These are phyloP conservation scores for Lachancea dasiensis DNA, from an alignment of 805 yeast species.

Conservation along the genomic window DNA sequence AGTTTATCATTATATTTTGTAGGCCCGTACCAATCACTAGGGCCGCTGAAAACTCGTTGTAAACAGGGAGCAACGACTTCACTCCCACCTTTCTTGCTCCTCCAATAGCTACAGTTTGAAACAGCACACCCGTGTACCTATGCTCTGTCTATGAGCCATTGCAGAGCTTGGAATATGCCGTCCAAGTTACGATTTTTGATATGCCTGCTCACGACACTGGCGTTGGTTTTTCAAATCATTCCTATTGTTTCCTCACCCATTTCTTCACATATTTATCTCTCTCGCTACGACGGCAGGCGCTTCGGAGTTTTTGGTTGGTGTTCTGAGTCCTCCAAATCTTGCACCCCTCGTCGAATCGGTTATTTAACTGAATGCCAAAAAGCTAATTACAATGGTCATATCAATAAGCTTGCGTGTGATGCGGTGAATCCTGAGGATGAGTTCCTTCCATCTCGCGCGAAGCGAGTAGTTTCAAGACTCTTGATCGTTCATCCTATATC, in stretches of 20 bases:
- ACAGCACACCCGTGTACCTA: not conserved
- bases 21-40: too few species aligned
- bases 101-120: too few species aligned
- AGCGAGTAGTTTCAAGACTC: conserved; percentile 52
- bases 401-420: not conserved
- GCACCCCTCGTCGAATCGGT: conserved; percentile 21
- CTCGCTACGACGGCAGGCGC: conserved; percentile 42
- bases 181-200: conserved; percentile 3
- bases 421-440: conserved; percentile 23
- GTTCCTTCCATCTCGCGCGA: conserved; percentile 52
- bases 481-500: conserved; percentile 65
- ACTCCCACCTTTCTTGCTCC: too few species aligned
- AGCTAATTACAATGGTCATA: not conserved
- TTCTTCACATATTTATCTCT: conserved; percentile 42
- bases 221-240: conserved; percentile 52
- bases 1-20: too few species aligned
- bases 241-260: conserved; percentile 60
- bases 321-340: conserved; percentile 15
- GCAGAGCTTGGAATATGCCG: conserved; percentile 3
- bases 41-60: too few species aligned
- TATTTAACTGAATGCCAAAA: conserved; percentile 10
- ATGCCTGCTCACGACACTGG: conserved; percentile 37
- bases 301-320: conserved; percentile 76
- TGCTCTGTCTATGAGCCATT: not conserved
- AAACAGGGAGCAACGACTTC: too few species aligned